Evolutionary conservation across 352 stramenopile genomes (phyloP).

Genomic region (Phytophthora litchii): DNA sequence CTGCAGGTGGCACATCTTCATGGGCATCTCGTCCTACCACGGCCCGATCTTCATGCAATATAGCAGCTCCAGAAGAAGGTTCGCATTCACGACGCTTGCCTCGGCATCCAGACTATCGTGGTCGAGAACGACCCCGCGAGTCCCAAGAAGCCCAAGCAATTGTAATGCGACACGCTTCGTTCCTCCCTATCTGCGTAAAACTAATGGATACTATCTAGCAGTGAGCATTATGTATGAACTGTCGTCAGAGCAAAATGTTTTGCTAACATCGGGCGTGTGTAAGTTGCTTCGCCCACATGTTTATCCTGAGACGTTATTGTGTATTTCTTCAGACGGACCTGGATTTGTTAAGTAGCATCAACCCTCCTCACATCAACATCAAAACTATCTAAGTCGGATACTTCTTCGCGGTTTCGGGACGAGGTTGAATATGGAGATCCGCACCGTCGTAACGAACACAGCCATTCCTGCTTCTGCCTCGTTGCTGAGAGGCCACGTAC

Average conservation of each 20-base stretch:
- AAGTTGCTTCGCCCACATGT: constrained; percentile 4
- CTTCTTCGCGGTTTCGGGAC: not conserved
- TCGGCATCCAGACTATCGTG: constrained; percentile 71
- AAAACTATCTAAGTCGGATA: not conserved
- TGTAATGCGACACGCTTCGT: constrained; percentile 20
- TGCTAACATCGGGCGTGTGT: not conserved
- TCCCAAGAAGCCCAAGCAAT: constrained; percentile 43
- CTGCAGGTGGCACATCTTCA: constrained; percentile 78
- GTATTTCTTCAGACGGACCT: constrained; percentile 9
- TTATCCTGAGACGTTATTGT: constrained; percentile 2
- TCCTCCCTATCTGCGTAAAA: constrained; percentile 17
- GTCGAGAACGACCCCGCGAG: constrained; percentile 40
- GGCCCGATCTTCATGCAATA: constrained; percentile 87
- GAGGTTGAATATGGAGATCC: constrained; percentile 11
- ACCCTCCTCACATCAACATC: constrained; percentile 2
- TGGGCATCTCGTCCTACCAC: constrained; percentile 78
- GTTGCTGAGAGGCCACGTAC: not conserved
- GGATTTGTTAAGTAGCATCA: not conserved
- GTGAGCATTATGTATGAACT: constrained; percentile 7
- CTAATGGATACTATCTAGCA: constrained; percentile 7
- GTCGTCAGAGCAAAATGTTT: constrained; percentile 1
- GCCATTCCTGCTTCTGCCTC: constrained; percentile 3
- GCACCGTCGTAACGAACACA: constrained; percentile 5
- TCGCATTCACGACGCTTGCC: constrained; percentile 47
- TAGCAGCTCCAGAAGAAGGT: constrained; percentile 71